phyloP scores from a whole-genome alignment of 192 early-diverging fungal genomes.

The Mortierella hygrophila region DNA sequence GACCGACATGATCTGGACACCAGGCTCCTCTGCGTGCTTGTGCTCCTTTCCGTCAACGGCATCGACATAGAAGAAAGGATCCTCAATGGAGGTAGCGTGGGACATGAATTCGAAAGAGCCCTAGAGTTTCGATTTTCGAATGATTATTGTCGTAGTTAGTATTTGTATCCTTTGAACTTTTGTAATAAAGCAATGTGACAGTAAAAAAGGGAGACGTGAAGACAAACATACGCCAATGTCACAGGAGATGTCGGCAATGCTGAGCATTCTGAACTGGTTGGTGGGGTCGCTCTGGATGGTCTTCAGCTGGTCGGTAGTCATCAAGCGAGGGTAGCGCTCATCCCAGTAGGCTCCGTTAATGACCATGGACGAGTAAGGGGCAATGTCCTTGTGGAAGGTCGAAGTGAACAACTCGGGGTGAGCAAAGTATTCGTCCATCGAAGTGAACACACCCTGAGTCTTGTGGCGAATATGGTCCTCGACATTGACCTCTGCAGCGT shows the following conservation, averaged over 20 bases:
- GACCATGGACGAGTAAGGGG: constrained; percentile 90
- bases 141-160: background rate
- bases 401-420: constrained; percentile 70
- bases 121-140: constrained; percentile 44
- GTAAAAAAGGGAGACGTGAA: background rate
- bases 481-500: constrained; percentile 82
- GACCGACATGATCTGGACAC: constrained; percentile 97
- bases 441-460: constrained; percentile 69
- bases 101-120: constrained; percentile 97
- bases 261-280: constrained; percentile 80
- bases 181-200: background rate
- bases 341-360: constrained; percentile 98
- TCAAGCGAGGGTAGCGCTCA: constrained; percentile 82
- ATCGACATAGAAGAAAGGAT: constrained; percentile 94
- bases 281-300: constrained; percentile 75
- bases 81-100: constrained; percentile 89
- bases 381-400: constrained; percentile 71
- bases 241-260: constrained; percentile 93
- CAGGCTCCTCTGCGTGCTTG: constrained; percentile 71
- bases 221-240: constrained; percentile 80
- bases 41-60: constrained; percentile 78
- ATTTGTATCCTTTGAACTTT: background rate
- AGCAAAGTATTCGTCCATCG: constrained; percentile 77
- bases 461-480: constrained; percentile 88
- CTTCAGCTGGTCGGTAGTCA: constrained; percentile 88